Evolutionary conservation across 1,284 basidiomycete genomes (phyloP), one percentile per base, ranked within the genome.

Genomic region (Boletus subluridellus): DNA sequence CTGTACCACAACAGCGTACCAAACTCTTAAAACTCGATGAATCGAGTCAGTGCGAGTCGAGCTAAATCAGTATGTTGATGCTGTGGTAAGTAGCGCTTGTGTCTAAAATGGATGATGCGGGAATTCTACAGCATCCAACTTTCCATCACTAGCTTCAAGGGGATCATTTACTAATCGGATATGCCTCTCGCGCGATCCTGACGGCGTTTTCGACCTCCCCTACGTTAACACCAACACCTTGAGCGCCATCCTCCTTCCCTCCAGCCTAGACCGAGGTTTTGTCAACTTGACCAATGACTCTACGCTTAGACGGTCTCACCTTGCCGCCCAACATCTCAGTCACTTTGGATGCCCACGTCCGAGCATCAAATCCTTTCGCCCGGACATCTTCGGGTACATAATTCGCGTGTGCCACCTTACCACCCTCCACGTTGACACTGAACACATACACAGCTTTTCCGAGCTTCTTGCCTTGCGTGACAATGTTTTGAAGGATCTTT

Each of bases 331-430:
- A 66, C 6, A 95, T 75, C 49, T 87, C 87, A 9, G 82, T 80
- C 8, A 95, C 87, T 56, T 83, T 83, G n/a, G 80, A 75, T 35
- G 94, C 89, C 95, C 95, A 98, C 28, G 74, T 78, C 62, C 92
- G 89, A 30, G 90, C 94, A 72, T 94, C 89, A 53, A 91, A 79
- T 9, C 86, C 85, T 65, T 83, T 81, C 24, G 72, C 78, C 70
- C 89, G 90, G 28, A 81, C 71, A 3, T 74, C 69, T 21, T 83
- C 80, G 1, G 95, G 86, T 48, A 98, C 82, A 69, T 82, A 89
- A 76, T 98, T 98, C 58, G 89, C 87, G 72, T 98, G 95, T 2
- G 89, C 86, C 59, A 98, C 87, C 74, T 93, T 96, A 61, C 81
- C 82, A 37, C 78, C 80, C 60, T 84, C 82, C 2, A 69, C 56